These are phyloP conservation scores for Polyporus arcularius DNA, from an alignment of 768 basidiomycete genomes.

Conservation along the genomic window DNA sequence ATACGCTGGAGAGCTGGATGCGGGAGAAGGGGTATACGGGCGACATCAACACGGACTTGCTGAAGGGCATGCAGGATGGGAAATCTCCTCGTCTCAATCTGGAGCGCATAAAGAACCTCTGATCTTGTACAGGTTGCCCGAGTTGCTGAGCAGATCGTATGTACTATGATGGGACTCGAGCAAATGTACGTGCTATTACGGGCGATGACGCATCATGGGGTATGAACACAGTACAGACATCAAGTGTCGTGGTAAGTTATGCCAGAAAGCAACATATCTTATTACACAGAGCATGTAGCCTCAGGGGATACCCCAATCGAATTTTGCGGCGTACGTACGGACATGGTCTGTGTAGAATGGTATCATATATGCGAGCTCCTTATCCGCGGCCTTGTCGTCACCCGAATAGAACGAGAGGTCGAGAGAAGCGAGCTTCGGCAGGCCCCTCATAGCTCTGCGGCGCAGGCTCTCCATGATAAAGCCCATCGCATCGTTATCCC, in stretches of 20 bases:
- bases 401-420: neutral
- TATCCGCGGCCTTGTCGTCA: neutral
- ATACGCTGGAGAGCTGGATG: conserved; percentile 45
- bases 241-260: too few relatives aligned
- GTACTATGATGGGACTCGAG: too few relatives aligned
- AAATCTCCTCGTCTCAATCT: neutral
- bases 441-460: neutral
- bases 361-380: neutral
- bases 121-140: too few relatives aligned
- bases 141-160: too few relatives aligned
- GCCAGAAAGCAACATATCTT: too few relatives aligned
- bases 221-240: too few relatives aligned
- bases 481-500: neutral
- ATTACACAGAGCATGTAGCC: too few relatives aligned
- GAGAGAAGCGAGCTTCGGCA: neutral
- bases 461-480: neutral
- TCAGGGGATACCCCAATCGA: neutral
- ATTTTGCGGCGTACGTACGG: neutral
- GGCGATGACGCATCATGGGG: too few relatives aligned
- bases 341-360: neutral
- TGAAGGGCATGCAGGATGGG: conserved; percentile 4
- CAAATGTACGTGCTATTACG: too few relatives aligned
- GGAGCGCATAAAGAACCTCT: neutral
- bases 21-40: conserved; percentile 18
- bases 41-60: neutral